These are phyloP conservation scores for Dovyalis caffra DNA, from an alignment of 345 rosid genomes.

Conservation along the genomic window DNA sequence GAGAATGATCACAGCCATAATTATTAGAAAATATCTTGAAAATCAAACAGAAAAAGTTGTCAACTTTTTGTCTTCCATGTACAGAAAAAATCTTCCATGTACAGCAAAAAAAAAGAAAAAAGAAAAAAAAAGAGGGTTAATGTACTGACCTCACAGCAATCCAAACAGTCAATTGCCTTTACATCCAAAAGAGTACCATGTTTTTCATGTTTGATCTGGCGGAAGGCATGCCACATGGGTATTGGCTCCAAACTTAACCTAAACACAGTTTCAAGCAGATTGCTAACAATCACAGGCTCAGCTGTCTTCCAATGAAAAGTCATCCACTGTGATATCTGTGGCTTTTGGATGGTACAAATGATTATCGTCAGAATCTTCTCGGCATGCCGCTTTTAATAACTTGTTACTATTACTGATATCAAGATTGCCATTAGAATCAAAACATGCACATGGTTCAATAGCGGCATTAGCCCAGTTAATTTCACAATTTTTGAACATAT, in stretches of 20 bases:
- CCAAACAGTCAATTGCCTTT: slow-evolving; percentile 58
- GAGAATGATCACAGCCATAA: too few relatives aligned
- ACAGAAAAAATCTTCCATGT: too few relatives aligned
- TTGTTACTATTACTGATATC: slow-evolving; percentile 19
- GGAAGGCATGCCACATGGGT: slow-evolving; percentile 77
- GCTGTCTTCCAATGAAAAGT: slow-evolving; percentile 67
- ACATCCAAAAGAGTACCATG: slow-evolving; percentile 43
- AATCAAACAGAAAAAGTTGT: not conserved
- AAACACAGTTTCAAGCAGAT: slow-evolving; percentile 49
- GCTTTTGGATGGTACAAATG: slow-evolving; percentile 55
- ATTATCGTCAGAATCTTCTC: slow-evolving; percentile 48
- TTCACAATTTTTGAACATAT: slow-evolving; percentile 8
- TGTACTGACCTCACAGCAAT: slow-evolving; percentile 45
- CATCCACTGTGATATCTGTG: slow-evolving; percentile 31
- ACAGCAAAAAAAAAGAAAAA: slow-evolving; percentile 12
- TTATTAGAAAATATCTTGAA: too few relatives aligned
- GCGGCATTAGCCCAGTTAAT: slow-evolving; percentile 1
- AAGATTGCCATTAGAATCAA: slow-evolving; percentile 31
- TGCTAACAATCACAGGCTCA: slow-evolving; percentile 62
- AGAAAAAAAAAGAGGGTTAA: not conserved
- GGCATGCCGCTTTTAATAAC: slow-evolving; percentile 53
- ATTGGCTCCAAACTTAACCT: slow-evolving; percentile 88
- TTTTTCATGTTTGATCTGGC: slow-evolving; percentile 38
- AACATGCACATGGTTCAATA: slow-evolving; percentile 41
- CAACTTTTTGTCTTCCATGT: not conserved